phyloP scores from a whole-genome alignment of 331 rosid genomes.

The Quercus lobata region DNA sequence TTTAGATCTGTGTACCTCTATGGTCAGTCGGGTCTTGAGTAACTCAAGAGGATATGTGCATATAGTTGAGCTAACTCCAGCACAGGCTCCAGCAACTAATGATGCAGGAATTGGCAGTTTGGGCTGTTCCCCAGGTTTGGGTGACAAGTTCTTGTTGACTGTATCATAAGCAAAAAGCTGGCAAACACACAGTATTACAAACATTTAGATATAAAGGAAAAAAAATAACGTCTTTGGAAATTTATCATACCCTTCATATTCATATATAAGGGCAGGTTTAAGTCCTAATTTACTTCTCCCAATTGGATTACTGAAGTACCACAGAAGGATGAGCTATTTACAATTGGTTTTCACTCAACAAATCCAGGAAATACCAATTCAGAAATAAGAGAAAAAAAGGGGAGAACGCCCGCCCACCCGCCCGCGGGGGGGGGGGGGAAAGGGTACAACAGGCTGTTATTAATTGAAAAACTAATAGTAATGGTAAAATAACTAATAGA shows the following conservation, averaged over 20 bases:
- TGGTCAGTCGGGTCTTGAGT: slow-evolving; percentile 86
- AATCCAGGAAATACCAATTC: too few relatives aligned
- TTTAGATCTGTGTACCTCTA: slow-evolving; percentile 55
- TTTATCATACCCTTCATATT: not conserved
- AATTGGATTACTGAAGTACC: not conserved
- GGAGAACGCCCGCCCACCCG: too few relatives aligned
- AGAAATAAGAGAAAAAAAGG: too few relatives aligned
- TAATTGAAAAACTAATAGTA: too few relatives aligned
- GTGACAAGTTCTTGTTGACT: slow-evolving; percentile 72
- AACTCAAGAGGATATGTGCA: slow-evolving; percentile 96
- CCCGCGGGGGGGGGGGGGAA: too few relatives aligned
- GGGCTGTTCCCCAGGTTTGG: slow-evolving; percentile 76
- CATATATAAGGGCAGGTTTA: not conserved
- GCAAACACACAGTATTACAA: slow-evolving; percentile 24
- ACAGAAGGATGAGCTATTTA: not conserved
- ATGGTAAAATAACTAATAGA: too few relatives aligned
- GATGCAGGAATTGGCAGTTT: slow-evolving; percentile 84
- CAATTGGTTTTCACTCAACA: too few relatives aligned
- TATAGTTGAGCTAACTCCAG: slow-evolving; percentile 94
- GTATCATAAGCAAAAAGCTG: slow-evolving; percentile 96
- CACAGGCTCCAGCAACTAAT: slow-evolving; percentile 94
- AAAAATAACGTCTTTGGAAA: not conserved
- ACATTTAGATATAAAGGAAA: slow-evolving; percentile 18
- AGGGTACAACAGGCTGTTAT: too few relatives aligned
- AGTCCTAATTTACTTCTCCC: not conserved